These are phyloP conservation scores for Aureobasidium sp. DNA, from an alignment of 2,329 filamentous ascomycete species.

Conservation along the genomic window DNA sequence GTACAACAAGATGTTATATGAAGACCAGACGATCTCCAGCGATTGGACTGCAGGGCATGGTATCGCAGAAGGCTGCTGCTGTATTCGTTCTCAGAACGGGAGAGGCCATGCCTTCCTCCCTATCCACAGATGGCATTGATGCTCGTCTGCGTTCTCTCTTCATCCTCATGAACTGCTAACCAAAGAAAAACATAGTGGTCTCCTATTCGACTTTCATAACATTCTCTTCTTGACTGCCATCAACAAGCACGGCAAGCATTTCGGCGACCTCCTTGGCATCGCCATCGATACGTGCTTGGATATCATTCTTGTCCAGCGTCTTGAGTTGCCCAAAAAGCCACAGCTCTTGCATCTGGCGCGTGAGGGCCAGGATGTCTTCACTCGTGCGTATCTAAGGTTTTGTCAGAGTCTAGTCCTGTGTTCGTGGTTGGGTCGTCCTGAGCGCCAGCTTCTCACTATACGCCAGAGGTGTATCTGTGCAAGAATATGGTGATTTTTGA, in stretches of 20 bases:
- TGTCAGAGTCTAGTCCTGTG: background rate
- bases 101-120: no score
- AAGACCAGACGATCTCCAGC: no score
- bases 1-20: no score
- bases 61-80: no score
- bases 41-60: no score
- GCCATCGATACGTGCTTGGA: conserved; percentile 35
- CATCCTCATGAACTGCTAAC: no score
- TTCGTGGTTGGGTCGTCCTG: background rate
- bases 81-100: no score
- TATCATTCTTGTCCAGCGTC: conserved; percentile 39
- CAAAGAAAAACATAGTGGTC: no score
- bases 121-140: no score
- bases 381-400: conserved; percentile 46
- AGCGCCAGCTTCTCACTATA: background rate
- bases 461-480: background rate
- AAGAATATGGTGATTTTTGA: background rate
- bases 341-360: conserved; percentile 54
- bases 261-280: conserved; percentile 39
- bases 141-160: no score
- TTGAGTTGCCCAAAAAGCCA: conserved; percentile 59
- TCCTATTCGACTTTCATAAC: background rate
- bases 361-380: conserved; percentile 53
- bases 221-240: background rate
- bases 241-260: conserved; percentile 24